These are phyloP conservation scores for Ceratocystis ficicola DNA, from an alignment of 2,329 filamentous ascomycete genomes.

Conservation along the genomic window DNA sequence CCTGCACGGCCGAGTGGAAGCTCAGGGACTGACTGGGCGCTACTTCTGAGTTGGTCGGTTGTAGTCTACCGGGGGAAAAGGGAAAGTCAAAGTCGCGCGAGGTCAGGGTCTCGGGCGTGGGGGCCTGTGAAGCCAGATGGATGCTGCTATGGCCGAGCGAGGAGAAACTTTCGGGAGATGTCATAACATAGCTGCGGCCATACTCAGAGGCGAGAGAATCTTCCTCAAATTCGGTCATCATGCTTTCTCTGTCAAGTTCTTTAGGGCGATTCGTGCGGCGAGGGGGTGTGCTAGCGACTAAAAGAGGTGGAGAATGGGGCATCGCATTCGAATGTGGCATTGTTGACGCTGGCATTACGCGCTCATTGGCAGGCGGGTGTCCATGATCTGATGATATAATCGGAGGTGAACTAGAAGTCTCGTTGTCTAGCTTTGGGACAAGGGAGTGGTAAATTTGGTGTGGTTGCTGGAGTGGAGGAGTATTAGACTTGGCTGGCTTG, in stretches of 20 bases:
- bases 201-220: constrained; percentile 30
- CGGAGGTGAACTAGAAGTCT: neutral
- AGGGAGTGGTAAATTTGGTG: neutral
- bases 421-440: neutral
- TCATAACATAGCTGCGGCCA: constrained; percentile 31
- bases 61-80: neutral
- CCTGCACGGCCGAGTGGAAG: neutral
- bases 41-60: neutral
- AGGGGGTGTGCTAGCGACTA: neutral
- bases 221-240: constrained; percentile 43
- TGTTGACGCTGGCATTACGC: neutral
- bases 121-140: constrained; percentile 24
- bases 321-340: neutral
- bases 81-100: neutral
- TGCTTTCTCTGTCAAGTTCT: constrained; percentile 32
- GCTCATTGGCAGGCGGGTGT: neutral
- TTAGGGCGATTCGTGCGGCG: constrained; percentile 11
- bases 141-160: constrained; percentile 29
- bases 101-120: neutral
- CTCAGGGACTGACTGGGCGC: neutral
- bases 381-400: neutral
- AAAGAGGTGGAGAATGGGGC: neutral
- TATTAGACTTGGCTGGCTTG: neutral
- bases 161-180: constrained; percentile 43
- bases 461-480: neutral